Evolutionary conservation across 2,329 filamentous ascomycete genomes (phyloP).

Genomic region (Pestalotiopsis sp.): DNA sequence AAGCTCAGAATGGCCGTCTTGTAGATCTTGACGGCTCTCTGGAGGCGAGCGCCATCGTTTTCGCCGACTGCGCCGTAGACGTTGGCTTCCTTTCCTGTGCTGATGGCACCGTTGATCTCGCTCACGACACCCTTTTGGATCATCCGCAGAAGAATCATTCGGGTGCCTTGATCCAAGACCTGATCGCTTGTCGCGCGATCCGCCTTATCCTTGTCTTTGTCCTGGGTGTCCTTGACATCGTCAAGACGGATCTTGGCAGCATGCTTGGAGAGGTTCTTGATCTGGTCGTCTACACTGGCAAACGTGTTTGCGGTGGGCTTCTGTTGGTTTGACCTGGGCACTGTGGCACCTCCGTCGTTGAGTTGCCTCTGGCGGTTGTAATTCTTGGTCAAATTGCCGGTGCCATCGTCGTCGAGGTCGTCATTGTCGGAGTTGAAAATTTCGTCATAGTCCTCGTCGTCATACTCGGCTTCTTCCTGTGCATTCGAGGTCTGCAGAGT

Average conservation of each 20-base stretch:
- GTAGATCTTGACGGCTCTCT: conserved; percentile 96
- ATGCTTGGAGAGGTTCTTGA: conserved; percentile 81
- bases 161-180: conserved; percentile 89
- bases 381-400: conserved; percentile 76
- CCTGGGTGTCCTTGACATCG: conserved; percentile 55
- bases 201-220: conserved; percentile 78
- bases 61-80: conserved; percentile 86
- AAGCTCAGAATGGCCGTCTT: conserved; percentile 98
- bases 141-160: conserved; percentile 94
- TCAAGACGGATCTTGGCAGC: conserved; percentile 84
- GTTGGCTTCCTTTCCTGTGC: conserved; percentile 97
- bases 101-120: conserved; percentile 92
- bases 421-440: conserved; percentile 43
- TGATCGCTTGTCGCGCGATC: conserved; percentile 94
- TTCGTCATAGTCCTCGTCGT: conserved; percentile 40
- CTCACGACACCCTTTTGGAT: conserved; percentile 89
- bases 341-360: conserved; percentile 48
- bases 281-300: conserved; percentile 82
- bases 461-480: conserved; percentile 29
- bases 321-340: conserved; percentile 75
- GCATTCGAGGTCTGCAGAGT: background rate
- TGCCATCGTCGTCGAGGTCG: conserved; percentile 45
- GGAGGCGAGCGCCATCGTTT: conserved; percentile 57
- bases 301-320: conserved; percentile 79
- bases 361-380: conserved; percentile 83